Evolutionary conservation across 768 basidiomycete species (phyloP), one percentile per base, ranked within the genome.

Genomic region (Scleroderma bovista): DNA sequence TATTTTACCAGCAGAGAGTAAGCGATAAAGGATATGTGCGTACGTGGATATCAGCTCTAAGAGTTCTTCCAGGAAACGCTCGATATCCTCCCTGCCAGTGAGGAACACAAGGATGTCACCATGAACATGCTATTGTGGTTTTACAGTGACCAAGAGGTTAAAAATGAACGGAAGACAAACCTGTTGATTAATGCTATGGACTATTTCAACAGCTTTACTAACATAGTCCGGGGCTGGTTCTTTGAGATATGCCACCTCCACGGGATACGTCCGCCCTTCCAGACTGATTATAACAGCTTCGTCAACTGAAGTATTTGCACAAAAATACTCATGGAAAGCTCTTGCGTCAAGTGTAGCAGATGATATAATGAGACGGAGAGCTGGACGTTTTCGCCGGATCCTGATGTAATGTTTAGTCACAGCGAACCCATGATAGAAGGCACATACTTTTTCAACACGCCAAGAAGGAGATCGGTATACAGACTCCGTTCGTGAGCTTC

Each of bases 71-170:
- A 94, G 65, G 52, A 88, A 93, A 38, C 81, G 76, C 36, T 98
- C 93, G 43, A 99, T 99, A 61, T 99, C 96, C 65, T 99, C 96
- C 31, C 95, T 75, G 8, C 96, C 96, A 0, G 96, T 95, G 48
- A 99, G 64, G 62, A 99, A 99, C 1, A 98, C 82, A 20, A 99
- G 76, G 40, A 99, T 81, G 69, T 99, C 96, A 1, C 96, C 96
- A 7, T 77, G 66, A 7, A 78, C 81, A 72, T 88, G 84, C 91
- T 95, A 59, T 47, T 43, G 31, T 43, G 52, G 45, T 29, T 45
- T 33, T 19, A 42, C 19, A 32, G 17, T 23, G 32, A 52, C 44
- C 11, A 24, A 26, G n/a, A n/a, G 23, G 4, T 40, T 22, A 33
- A 46, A 16, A 7, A 26, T 5, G 34, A 20, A 6, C 19, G 29